A percentile compares a stretch with the other conserved stretches of the same genome.
phyloP scores from a whole-genome alignment of 305 asterid genomes.

The Euphrasia arctica region DNA sequence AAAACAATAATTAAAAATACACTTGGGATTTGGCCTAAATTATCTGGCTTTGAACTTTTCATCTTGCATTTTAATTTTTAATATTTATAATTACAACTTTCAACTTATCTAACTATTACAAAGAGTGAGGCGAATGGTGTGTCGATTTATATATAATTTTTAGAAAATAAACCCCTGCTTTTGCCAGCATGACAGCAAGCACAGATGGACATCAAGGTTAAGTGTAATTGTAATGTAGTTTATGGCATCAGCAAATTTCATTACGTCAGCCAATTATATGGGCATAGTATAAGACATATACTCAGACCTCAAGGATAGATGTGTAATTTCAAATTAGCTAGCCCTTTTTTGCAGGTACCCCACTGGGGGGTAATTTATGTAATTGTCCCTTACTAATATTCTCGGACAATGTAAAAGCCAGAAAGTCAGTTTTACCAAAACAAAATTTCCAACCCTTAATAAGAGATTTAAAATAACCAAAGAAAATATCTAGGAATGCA shows the following conservation, averaged over 20 bases:
- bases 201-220: background rate
- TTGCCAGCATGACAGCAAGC: too few species aligned
- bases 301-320: background rate
- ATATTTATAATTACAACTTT: background rate
- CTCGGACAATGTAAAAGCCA: background rate
- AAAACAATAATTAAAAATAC: background rate
- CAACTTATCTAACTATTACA: background rate
- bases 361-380: background rate
- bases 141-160: background rate
- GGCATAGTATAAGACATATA: background rate
- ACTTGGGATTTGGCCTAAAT: background rate
- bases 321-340: background rate
- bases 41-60: background rate
- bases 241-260: background rate
- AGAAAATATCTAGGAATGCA: background rate
- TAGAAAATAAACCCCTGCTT: background rate
- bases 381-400: background rate
- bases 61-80: background rate
- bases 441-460: conserved; percentile 4
- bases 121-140: background rate
- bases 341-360: background rate
- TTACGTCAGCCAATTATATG: background rate
- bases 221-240: background rate
- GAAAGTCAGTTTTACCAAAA: background rate
- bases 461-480: background rate